A percentile compares a stretch with the other conserved stretches of the same genome.
Conservation (phyloP, 805 yeast genomes). For the Myxozyma geophila region DNA sequence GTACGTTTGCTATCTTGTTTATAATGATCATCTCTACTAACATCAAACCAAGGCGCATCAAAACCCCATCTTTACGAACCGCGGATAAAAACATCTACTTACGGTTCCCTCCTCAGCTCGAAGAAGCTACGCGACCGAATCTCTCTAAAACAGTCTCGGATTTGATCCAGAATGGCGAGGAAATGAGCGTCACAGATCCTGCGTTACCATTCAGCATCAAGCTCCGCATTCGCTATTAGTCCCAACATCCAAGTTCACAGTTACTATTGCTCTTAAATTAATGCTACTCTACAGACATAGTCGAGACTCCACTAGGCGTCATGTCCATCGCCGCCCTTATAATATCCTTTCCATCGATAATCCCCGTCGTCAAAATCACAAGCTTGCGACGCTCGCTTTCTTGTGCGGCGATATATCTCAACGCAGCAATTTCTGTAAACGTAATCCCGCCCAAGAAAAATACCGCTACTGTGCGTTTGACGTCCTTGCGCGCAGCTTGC, state of each 20-base stretch:
- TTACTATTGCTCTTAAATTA: neutral
- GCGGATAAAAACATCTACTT: constrained; percentile 51
- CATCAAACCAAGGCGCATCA: constrained; percentile 39
- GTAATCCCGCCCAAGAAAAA: constrained; percentile 87
- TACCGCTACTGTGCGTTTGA: constrained; percentile 47
- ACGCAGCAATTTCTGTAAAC: constrained; percentile 76
- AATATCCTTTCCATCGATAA: constrained; percentile 52
- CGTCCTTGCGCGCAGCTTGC: constrained; percentile 37
- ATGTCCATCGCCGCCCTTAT: constrained; percentile 39
- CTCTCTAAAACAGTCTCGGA: constrained; percentile 46
- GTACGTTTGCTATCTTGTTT: constrained; percentile 36
- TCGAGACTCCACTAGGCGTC: constrained; percentile 19
- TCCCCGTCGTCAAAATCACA: constrained; percentile 55
- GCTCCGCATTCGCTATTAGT: constrained; percentile 35
- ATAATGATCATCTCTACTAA: neutral
- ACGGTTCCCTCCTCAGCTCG: constrained; percentile 54
- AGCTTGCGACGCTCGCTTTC: constrained; percentile 46
- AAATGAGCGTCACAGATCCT: constrained; percentile 59
- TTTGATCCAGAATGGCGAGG: constrained; percentile 53
- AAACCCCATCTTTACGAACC: constrained; percentile 55
- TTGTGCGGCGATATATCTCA: constrained; percentile 61
- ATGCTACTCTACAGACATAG: neutral
- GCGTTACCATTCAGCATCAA: constrained; percentile 53
- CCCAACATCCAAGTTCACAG: neutral
- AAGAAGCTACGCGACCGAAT: constrained; percentile 53